Conservation (phyloP, 768 basidiomycete species). For the Cystofilobasidium bisporidii region DNA sequence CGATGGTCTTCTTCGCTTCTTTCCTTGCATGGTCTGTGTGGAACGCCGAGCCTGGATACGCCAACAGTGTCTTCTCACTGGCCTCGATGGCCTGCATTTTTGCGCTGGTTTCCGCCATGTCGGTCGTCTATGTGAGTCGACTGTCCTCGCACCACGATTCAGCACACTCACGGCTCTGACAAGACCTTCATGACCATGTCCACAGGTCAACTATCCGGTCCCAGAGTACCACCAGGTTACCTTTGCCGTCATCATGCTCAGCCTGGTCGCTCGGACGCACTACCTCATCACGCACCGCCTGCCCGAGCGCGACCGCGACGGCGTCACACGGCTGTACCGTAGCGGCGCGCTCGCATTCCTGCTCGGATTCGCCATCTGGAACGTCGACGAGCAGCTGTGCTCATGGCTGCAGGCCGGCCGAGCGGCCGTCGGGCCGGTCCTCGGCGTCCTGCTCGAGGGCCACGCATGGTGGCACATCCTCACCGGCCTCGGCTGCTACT, state of each 20-base stretch:
- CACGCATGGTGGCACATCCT: constrained; percentile 13
- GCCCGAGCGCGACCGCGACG: background rate
- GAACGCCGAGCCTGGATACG: constrained; percentile 7
- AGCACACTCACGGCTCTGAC: background rate
- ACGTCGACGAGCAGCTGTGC: constrained; percentile 9
- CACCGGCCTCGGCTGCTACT: constrained; percentile 2
- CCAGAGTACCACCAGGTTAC: background rate
- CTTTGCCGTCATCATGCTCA: constrained; percentile 1
- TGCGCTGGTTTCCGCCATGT: background rate
- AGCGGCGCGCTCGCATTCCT: constrained; percentile 4
- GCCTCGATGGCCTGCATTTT: background rate
- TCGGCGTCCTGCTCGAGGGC: background rate
- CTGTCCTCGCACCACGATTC: background rate
- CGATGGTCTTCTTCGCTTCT: constrained; percentile 10
- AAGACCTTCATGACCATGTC: background rate
- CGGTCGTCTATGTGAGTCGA: background rate
- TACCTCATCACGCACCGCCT: background rate
- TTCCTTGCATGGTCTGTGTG: constrained; percentile 8
- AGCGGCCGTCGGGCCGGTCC: background rate
- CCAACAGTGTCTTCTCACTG: background rate
- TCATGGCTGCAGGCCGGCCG: background rate
- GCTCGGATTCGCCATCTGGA: constrained; percentile 7
- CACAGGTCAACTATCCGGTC: background rate
- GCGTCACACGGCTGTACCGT: background rate
- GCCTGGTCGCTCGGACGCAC: background rate